Evolutionary conservation across 257 asterid species (phyloP).

Genomic region (Solanum sejunctum): DNA sequence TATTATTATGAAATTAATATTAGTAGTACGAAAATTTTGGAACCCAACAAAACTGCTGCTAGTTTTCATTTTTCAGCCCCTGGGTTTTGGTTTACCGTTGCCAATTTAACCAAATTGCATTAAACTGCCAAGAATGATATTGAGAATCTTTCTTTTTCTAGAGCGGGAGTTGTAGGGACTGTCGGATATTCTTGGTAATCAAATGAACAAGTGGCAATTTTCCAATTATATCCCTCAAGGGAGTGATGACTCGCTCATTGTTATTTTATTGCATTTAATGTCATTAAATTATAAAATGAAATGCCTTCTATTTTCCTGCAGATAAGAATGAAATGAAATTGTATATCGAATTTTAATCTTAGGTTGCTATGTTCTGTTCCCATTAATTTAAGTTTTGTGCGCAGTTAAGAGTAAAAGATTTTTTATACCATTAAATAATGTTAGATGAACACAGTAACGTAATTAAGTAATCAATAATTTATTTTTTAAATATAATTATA

Average conservation of each 20-base stretch:
- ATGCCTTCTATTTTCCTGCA: not conserved
- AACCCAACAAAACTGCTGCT: not conserved
- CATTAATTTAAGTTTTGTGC: not conserved
- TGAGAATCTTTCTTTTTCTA: not conserved
- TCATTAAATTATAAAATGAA: not conserved
- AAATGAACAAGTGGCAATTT: not conserved
- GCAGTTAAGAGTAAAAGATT: no score
- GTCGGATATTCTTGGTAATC: not conserved
- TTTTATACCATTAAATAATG: no score
- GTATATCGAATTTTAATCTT: not conserved
- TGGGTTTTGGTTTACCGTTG: conserved; percentile 8
- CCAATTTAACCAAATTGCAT: conserved; percentile 4
- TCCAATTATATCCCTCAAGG: not conserved
- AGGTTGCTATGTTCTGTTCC: not conserved
- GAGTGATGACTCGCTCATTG: not conserved
- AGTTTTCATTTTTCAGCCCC: conserved; percentile 20
- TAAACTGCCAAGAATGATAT: not conserved
- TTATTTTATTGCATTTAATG: not conserved
- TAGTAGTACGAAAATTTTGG: not conserved
- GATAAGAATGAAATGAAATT: no score
- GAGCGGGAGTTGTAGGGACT: not conserved
- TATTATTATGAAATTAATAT: not conserved
- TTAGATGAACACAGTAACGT: no score
- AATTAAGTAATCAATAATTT: no score
- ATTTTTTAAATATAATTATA: no score